Evolutionary conservation across 169 alveolate genomes (phyloP), one percentile per base, ranked within the genome.

Genomic region (Plasmodium billcollinsi): DNA sequence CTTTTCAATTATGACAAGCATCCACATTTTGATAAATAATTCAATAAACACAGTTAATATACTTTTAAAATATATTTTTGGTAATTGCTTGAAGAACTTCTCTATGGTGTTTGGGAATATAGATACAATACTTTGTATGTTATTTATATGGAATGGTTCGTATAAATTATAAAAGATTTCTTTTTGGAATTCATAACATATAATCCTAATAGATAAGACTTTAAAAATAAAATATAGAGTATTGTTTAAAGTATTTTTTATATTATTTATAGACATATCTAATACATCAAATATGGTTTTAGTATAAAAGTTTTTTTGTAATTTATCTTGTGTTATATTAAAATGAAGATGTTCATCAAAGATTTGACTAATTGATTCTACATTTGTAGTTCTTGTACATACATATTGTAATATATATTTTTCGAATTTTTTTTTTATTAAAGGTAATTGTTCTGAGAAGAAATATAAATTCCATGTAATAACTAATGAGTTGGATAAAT

Each of bases 21-120:
- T 73, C 92, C 92, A 86, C 75, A 86, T 86, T 86, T 86, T 86
- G 24, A 73, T 86, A 54, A 86, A 73, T 4, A 86, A 43, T 21
- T 72, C 92, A 2, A 73, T 86, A 65, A 86, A 86, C 11, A 86
- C 88, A 0, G 92, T 86, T 11, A 71, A 65, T 9, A 86, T 72
- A 9, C 56, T 86, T 52, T 86, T 70, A 62, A 49, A 73, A 47
- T 59, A 86, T 0, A 54, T 71, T 0, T 71, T 58, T 2, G 92
- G 92, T 8, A 86, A 24, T 72, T 86, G 92, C 1, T 12, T 20
- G 8, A 86, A 71, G 14, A 86, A 67, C 49, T 70, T 86, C 43
- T 86, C 92, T 8, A 86, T 73, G 3, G 92, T 86, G 24, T 70
- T 73, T 0, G 92, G 92, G 52, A 86, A 86, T 1, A 86, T 86